phyloP scores from a whole-genome alignment of 2,329 filamentous ascomycete genomes.

The Pseudodiploospora longispora region DNA sequence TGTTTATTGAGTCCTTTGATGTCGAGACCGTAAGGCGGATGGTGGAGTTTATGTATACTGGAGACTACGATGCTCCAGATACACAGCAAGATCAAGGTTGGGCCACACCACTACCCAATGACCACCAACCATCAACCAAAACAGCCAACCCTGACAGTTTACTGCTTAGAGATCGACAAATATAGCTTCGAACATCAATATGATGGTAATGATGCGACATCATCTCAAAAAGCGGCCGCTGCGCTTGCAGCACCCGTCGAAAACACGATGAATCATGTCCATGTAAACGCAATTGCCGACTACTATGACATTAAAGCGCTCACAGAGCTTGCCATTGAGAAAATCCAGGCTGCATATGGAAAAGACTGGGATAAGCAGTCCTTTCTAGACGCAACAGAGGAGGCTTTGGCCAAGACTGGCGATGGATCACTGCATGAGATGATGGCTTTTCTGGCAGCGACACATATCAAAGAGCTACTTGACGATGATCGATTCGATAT shows the following conservation, averaged over 20 bases:
- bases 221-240: too few species aligned
- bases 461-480: background rate
- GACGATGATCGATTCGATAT: background rate
- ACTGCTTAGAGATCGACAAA: too few species aligned
- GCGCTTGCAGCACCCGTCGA: background rate
- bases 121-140: too few species aligned
- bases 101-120: background rate
- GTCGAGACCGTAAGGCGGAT: slow-evolving; percentile 11
- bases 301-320: slow-evolving; percentile 13
- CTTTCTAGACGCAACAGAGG: background rate
- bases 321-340: slow-evolving; percentile 4
- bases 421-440: slow-evolving; percentile 2
- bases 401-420: slow-evolving; percentile 1
- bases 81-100: background rate
- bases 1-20: slow-evolving; percentile 11
- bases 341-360: slow-evolving; percentile 4
- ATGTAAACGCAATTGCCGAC: slow-evolving; percentile 15
- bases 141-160: too few species aligned
- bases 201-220: too few species aligned
- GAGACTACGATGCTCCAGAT: slow-evolving; percentile 10
- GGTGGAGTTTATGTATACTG: slow-evolving; percentile 14
- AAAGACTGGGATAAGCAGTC: slow-evolving; percentile 1
- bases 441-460: slow-evolving; percentile 1
- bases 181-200: too few species aligned
- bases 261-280: slow-evolving; percentile 11